Evolutionary conservation across 2,329 filamentous ascomycete genomes (phyloP).

Genomic region (Fusarium chuoi): DNA sequence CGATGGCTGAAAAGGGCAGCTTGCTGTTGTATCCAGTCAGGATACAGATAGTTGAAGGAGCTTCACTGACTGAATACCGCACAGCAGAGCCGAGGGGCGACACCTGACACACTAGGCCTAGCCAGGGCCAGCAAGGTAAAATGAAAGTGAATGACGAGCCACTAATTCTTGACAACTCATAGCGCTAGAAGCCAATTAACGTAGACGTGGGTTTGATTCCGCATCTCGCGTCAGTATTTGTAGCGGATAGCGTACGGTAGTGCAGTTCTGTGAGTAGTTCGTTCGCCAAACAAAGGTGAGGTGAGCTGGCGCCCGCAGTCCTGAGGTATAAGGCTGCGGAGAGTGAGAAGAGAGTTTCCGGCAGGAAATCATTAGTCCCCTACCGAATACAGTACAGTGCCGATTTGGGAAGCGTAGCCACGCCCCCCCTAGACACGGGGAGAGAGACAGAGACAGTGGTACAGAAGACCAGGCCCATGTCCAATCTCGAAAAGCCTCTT

Average conservation of each 20-base stretch:
- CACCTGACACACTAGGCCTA: conserved; percentile 27
- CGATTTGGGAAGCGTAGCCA: background rate
- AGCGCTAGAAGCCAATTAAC: conserved; percentile 7
- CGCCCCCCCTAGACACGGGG: background rate
- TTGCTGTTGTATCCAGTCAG: conserved; percentile 1
- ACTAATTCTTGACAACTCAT: conserved; percentile 15
- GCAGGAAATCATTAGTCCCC: background rate
- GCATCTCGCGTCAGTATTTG: conserved; percentile 20
- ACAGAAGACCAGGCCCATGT: background rate
- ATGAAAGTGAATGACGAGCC: conserved; percentile 6
- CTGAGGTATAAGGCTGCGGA: conserved; percentile 18
- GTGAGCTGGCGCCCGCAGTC: conserved; percentile 11
- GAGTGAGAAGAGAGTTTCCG: background rate
- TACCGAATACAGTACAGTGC: conserved; percentile 29
- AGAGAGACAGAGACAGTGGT: background rate
- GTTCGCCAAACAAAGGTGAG: background rate
- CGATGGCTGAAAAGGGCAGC: conserved; percentile 4
- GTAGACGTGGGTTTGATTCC: conserved; percentile 1
- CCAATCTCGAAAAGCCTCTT: conserved; percentile 17
- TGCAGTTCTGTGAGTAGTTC: background rate
- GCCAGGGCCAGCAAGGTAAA: conserved; percentile 2
- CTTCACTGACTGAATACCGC: conserved; percentile 1
- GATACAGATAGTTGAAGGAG: background rate
- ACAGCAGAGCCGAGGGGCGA: conserved; percentile 22
- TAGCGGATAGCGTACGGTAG: conserved; percentile 3